These are phyloP conservation scores for Pseudozyma pruni DNA, from an alignment of 1,284 basidiomycete species.

Conservation along the genomic window DNA sequence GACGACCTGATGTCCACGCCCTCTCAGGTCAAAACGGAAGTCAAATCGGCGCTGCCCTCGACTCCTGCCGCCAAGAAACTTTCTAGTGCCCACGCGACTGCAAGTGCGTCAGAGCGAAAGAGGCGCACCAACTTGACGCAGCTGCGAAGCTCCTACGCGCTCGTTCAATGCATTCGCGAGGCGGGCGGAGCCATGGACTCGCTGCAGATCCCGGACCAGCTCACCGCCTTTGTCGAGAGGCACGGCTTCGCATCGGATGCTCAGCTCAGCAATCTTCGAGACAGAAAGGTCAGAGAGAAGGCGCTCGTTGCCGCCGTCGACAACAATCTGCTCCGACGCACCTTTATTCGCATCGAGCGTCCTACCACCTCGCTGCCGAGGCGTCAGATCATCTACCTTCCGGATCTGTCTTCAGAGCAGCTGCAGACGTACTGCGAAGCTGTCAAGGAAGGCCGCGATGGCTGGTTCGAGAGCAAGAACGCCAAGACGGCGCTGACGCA, in stretches of 20 bases:
- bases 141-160: slow-evolving; percentile 28
- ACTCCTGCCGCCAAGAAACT: slow-evolving; percentile 18
- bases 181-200: slow-evolving; percentile 42
- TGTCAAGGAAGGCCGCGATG: slow-evolving; percentile 18
- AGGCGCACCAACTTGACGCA: slow-evolving; percentile 33
- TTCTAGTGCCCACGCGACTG: background rate
- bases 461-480: slow-evolving; percentile 27
- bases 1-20: slow-evolving; percentile 19
- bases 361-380: slow-evolving; percentile 8
- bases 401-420: slow-evolving; percentile 24
- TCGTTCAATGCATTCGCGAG: slow-evolving; percentile 42
- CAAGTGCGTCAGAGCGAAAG: slow-evolving; percentile 29
- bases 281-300: slow-evolving; percentile 38
- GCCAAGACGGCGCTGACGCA: slow-evolving; percentile 9
- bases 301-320: slow-evolving; percentile 23
- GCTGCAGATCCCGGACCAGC: slow-evolving; percentile 29
- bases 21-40: slow-evolving; percentile 7
- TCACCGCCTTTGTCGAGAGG: slow-evolving; percentile 34
- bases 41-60: background rate
- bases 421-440: slow-evolving; percentile 36
- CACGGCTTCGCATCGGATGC: slow-evolving; percentile 30
- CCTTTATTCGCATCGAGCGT: slow-evolving; percentile 28
- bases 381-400: slow-evolving; percentile 42
- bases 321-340: slow-evolving; percentile 34
- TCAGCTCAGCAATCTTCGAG: slow-evolving; percentile 40